Base-by-base conservation (phyloP, 768 basidiomycete species). In the Psilocybe tampanensis region DNA sequence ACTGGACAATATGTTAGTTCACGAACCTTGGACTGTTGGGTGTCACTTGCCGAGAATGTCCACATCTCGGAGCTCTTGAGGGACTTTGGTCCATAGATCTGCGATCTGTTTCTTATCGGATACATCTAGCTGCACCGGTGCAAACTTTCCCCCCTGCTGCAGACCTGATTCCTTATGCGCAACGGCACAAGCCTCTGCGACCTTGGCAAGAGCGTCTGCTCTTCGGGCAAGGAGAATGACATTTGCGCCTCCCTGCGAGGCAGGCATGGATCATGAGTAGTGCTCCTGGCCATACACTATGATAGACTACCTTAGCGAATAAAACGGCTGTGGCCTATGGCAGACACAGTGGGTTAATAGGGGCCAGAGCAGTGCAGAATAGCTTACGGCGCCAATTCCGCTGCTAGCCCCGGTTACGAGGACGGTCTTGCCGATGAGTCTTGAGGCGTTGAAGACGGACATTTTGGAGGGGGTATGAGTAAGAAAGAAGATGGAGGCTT, bases 341-440 rank as follows among this genome's bases (percentile, higher is more conserved):
- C 12, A 48, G 13, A 50, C 17, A 11, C 44, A 0, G 12, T 50
- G 34, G 48, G 45, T 26, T 41, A 19, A 18, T 17, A 33, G 21
- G 18, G 51, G 24, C 47, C 7, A n/a, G n/a, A 3, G 23, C 43
- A 13, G 48, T 19, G 24, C 33, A 29, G 17, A 36, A 44, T 17
- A 32, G 19, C 88, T 68, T 66, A 92, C 92, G 54, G 92, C 89
- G 54, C 94, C 94, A 61, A 96, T 96, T 43, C 94, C 94, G 42
- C 88, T 84, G 68, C 90, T 92, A 3, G 94, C 94, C 19, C 94
- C 94, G 24, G 94, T 96, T 59, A 96, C 82, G 48, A 96, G 82
- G 56, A 94, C 89, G 32, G 87, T 92, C 74, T 94, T 94, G 65
- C 89, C 89, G 39, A 88, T 69, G n/a, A 94, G 74, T 64, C 89